Percentiles rank a stretch among this genome's conserved stretches.
These are phyloP conservation scores for Pistacia vera DNA, from an alignment of 345 rosid genomes.

Conservation along the genomic window DNA sequence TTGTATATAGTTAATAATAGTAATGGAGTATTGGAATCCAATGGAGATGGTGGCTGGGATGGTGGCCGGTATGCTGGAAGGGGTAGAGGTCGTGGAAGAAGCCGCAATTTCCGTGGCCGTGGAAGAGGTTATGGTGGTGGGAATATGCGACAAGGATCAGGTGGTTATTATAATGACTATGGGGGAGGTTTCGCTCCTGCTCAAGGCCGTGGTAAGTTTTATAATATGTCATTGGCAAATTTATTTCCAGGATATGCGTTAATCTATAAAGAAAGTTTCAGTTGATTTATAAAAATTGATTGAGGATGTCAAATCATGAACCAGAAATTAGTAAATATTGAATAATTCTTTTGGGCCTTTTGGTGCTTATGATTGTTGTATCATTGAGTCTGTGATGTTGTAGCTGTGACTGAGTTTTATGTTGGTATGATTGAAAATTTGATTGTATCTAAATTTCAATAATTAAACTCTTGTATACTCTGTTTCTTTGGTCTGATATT, in stretches of 20 bases:
- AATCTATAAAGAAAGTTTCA: neutral
- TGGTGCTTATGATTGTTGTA: neutral
- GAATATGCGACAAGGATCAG: constrained; percentile 28
- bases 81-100: constrained; percentile 27
- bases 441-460: neutral
- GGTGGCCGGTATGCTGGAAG: constrained; percentile 25
- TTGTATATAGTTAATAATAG: constrained; percentile 16
- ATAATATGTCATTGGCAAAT: neutral
- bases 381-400: neutral
- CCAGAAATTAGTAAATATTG: neutral
- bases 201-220: constrained; percentile 22
- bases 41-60: constrained; percentile 29
- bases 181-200: constrained; percentile 17
- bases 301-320: neutral
- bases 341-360: neutral
- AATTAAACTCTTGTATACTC: neutral
- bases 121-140: constrained; percentile 29
- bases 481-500: neutral
- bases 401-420: neutral
- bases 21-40: constrained; percentile 28
- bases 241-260: neutral
- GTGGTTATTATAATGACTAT: constrained; percentile 31
- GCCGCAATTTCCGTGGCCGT: constrained; percentile 19
- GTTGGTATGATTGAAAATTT: neutral
- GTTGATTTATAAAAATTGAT: too few species aligned